Percentiles rank a stretch among this genome's conserved stretches.
Conservation (phyloP, 2,329 filamentous ascomycete genomes). For the Beauveria medogensis region DNA sequence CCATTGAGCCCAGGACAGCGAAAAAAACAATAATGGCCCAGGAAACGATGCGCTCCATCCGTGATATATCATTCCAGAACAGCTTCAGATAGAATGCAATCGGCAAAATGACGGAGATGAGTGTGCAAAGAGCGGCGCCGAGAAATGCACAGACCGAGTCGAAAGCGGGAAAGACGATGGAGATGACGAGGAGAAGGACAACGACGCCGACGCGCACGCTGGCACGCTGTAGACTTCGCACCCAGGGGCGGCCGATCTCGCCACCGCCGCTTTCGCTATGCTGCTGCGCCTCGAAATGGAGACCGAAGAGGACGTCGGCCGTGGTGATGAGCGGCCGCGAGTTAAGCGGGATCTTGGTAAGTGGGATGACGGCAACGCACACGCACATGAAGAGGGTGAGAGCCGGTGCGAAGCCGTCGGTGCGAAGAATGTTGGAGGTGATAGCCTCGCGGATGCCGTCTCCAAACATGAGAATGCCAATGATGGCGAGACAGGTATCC, state of each 20-base stretch:
- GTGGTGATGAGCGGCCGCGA: conserved; percentile 82
- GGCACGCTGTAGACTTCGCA: conserved; percentile 29
- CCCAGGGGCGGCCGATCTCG: conserved; percentile 30
- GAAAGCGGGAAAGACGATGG: conserved; percentile 64
- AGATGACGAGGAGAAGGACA: conserved; percentile 65
- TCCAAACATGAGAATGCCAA: conserved; percentile 91
- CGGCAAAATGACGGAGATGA: conserved; percentile 86
- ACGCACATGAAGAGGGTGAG: conserved; percentile 74
- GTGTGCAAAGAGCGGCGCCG: conserved; percentile 84
- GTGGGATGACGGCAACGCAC: conserved; percentile 84
- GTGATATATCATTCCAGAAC: conserved; percentile 64
- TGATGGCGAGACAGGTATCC: conserved; percentile 72
- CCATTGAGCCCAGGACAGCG: conserved; percentile 60
- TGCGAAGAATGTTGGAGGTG: conserved; percentile 78
- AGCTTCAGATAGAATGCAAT: conserved; percentile 85
- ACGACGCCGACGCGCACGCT: conserved; percentile 60
- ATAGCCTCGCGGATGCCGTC: conserved; percentile 81
- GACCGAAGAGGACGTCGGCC: conserved; percentile 68
- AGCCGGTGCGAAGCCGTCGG: conserved; percentile 62
- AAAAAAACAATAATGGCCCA: conserved; percentile 65
- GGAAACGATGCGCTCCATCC: conserved; percentile 55
- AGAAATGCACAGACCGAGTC: conserved; percentile 88
- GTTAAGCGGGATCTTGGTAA: conserved; percentile 92
- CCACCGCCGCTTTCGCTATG: conserved; percentile 25
- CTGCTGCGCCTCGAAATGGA: conserved; percentile 45